Conservation (phyloP, 495 filamentous ascomycete species). For the Penicillium dipodomyicola region DNA sequence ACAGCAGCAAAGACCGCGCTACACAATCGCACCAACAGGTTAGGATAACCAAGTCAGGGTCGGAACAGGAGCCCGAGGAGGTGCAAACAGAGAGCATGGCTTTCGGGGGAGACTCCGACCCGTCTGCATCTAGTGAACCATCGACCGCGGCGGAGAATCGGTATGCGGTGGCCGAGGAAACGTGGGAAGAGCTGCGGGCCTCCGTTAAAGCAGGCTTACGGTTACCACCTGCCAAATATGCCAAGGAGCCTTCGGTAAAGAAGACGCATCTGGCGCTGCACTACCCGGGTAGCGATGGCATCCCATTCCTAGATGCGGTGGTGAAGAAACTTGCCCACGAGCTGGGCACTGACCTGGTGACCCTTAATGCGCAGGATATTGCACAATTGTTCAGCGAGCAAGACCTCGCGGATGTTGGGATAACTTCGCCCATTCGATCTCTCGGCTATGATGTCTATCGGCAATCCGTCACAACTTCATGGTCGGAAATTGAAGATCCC, state of each 20-base stretch:
- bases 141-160: conserved; percentile 23
- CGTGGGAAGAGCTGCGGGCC: conserved; percentile 43
- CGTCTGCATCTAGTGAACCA: conserved; percentile 16
- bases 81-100: conserved; percentile 10
- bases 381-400: conserved; percentile 74
- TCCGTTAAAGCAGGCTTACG: conserved; percentile 43
- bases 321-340: conserved; percentile 58
- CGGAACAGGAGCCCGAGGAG: conserved; percentile 16
- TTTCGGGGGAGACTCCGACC: conserved; percentile 27
- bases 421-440: conserved; percentile 46
- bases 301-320: conserved; percentile 55
- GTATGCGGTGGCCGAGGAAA: conserved; percentile 37
- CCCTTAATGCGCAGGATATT: conserved; percentile 75
- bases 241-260: conserved; percentile 49
- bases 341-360: conserved; percentile 70
- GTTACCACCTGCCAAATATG: conserved; percentile 41
- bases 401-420: conserved; percentile 49
- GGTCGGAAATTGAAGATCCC: conserved; percentile 36
- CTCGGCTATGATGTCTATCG: conserved; percentile 67
- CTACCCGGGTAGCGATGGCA: conserved; percentile 58
- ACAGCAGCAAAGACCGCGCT: conserved; percentile 10
- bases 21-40: conserved; percentile 25
- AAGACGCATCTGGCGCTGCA: conserved; percentile 67
- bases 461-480: conserved; percentile 26
- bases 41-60: conserved; percentile 31